phyloP scores from a whole-genome alignment of 2,329 filamentous ascomycete species.

The Botrytis hyacinthi region DNA sequence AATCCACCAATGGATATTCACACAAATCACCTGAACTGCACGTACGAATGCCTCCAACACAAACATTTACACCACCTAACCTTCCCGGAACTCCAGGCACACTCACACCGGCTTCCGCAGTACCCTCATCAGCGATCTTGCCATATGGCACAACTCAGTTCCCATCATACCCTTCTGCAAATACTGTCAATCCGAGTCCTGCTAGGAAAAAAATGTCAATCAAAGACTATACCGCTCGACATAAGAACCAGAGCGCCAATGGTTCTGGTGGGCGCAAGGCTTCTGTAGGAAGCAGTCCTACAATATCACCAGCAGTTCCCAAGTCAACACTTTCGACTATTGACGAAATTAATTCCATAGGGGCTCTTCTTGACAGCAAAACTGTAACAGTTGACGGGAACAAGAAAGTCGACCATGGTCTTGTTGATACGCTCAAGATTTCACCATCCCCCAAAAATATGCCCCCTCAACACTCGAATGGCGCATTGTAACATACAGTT shows the following conservation, averaged over 20 bases:
- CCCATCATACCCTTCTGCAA: constrained; percentile 47
- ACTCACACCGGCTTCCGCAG: constrained; percentile 48
- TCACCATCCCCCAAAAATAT: constrained; percentile 24
- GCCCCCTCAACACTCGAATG: constrained; percentile 30
- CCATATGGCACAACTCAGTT: constrained; percentile 47
- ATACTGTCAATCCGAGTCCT: constrained; percentile 51
- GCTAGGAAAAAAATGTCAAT: constrained; percentile 62
- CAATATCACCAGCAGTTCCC: constrained; percentile 37
- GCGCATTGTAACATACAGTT: constrained; percentile 42
- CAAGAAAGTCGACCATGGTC: constrained; percentile 34
- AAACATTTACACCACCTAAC: constrained; percentile 45
- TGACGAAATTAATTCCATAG: constrained; percentile 45
- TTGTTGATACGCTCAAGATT: constrained; percentile 19
- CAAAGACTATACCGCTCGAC: constrained; percentile 60
- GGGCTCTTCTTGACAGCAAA: constrained; percentile 36
- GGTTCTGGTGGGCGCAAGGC: constrained; percentile 27
- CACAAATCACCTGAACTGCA: constrained; percentile 32
- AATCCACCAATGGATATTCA: constrained; percentile 21
- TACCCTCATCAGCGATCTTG: constrained; percentile 48
- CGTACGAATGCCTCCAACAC: constrained; percentile 57
- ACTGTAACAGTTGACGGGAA: constrained; percentile 40
- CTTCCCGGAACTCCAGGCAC: constrained; percentile 39
- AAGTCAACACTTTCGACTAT: constrained; percentile 42
- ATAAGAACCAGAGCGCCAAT: constrained; percentile 41
- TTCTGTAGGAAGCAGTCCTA: constrained; percentile 37